phyloP scores from a whole-genome alignment of 164 flowering plant species.

The Umbilicus rupestris region DNA sequence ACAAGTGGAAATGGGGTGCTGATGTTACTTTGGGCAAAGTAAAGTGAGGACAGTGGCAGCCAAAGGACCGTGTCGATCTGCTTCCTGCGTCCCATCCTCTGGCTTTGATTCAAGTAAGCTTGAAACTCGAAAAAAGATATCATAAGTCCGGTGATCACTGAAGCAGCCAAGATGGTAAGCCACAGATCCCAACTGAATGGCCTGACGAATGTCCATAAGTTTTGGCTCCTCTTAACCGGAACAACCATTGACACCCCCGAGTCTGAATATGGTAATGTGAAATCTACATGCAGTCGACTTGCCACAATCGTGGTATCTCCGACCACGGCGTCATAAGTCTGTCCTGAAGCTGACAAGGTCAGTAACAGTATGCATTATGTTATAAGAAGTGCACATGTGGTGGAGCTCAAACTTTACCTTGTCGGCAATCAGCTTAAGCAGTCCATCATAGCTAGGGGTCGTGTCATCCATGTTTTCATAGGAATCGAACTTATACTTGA shows the following conservation, averaged over 20 bases:
- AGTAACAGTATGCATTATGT: no score
- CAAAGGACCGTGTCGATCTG: constrained; percentile 12
- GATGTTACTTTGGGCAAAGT: constrained; percentile 18
- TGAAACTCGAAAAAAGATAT: constrained; percentile 11
- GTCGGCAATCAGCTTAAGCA: not conserved
- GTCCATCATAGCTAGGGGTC: constrained; percentile 10
- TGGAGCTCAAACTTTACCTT: constrained; percentile 7
- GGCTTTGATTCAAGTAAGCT: not conserved
- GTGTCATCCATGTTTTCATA: not conserved
- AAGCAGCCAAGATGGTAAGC: constrained; percentile 9
- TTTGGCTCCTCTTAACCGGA: not conserved
- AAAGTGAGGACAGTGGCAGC: constrained; percentile 19
- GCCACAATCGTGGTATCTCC: constrained; percentile 13
- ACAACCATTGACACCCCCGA: not conserved
- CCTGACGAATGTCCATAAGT: constrained; percentile 12
- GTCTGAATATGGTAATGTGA: constrained; percentile 7
- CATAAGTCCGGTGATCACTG: constrained; percentile 6
- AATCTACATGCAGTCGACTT: not conserved
- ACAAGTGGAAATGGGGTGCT: not conserved
- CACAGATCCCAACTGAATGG: constrained; percentile 15
- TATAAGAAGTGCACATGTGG: no score
- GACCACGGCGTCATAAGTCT: constrained; percentile 12
- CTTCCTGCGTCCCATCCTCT: no score
- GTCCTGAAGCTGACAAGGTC: constrained; percentile 3
- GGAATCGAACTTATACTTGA: constrained; percentile 9